Percentiles rank a stretch among this genome's conserved stretches.
Evolutionary conservation across 257 asterid genomes (phyloP).

Genomic region (Nicotiana otophora): DNA sequence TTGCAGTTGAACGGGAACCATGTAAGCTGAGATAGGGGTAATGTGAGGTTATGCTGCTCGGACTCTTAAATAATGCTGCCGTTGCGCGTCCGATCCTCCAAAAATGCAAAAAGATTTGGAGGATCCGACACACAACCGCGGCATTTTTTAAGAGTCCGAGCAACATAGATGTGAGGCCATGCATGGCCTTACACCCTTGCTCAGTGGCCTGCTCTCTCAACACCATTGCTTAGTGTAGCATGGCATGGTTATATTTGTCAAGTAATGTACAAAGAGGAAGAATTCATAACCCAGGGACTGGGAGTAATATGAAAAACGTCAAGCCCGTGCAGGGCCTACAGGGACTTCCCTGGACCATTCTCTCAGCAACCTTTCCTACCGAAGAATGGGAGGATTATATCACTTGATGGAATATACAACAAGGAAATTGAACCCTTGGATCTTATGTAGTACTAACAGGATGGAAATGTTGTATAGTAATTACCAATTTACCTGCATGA

Average conservation of each 20-base stretch:
- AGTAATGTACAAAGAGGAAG: not conserved
- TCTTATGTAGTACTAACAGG: not conserved
- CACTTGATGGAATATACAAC: not conserved
- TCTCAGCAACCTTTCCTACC: not conserved
- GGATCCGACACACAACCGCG: too few species aligned
- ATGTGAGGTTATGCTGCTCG: too few species aligned
- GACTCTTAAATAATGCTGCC: too few species aligned
- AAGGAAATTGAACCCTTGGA: not conserved
- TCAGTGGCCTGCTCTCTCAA: not conserved
- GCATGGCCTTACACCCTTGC: not conserved
- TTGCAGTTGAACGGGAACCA: not conserved
- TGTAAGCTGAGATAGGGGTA: too few species aligned
- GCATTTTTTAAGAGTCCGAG: too few species aligned
- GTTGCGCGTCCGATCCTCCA: too few species aligned
- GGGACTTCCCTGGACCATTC: not conserved
- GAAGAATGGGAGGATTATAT: not conserved
- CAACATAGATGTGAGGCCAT: not conserved
- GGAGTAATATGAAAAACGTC: not conserved
- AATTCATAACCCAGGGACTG: not conserved
- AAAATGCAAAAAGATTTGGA: too few species aligned
- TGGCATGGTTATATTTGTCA: constrained; percentile 2
- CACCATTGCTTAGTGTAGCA: not conserved
- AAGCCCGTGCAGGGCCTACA: not conserved
- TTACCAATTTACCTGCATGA: constrained; percentile 80
- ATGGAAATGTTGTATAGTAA: not conserved